Evolutionary conservation across 1,139 yeast genomes (phyloP).

Genomic region (Saccharomycopsis hybrid): DNA sequence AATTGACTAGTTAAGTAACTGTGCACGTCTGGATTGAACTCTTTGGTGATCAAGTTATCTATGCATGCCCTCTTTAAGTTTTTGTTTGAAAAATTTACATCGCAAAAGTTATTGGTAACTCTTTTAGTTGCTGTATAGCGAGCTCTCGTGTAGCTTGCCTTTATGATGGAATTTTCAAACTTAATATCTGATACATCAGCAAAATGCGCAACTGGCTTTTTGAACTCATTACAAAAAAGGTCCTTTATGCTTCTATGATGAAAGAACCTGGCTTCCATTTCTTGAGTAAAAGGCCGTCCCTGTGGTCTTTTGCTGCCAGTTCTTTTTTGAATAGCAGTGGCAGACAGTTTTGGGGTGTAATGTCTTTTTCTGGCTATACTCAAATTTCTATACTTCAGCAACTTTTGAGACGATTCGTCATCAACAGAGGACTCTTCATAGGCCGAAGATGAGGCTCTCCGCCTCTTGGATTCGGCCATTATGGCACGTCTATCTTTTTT

Average conservation of each 20-base stretch:
- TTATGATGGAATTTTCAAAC: neutral
- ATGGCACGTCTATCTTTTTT: no score
- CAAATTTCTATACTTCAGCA: neutral
- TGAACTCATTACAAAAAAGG: constrained; percentile 22
- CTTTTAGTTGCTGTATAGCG: no score
- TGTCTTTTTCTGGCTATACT: constrained; percentile 27
- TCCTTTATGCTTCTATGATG: constrained; percentile 25
- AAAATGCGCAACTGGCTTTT: neutral
- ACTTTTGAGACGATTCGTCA: no score
- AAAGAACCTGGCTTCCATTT: constrained; percentile 30
- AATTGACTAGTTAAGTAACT: constrained; percentile 26
- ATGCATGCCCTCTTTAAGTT: neutral
- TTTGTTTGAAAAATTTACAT: neutral
- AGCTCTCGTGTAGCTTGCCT: neutral
- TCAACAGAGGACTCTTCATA: no score
- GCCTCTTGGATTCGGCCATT: no score
- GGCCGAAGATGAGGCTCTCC: no score
- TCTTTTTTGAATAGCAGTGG: constrained; percentile 21
- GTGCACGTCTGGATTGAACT: constrained; percentile 19
- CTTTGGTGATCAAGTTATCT: neutral
- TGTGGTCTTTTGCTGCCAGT: constrained; percentile 26
- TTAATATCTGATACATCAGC: neutral
- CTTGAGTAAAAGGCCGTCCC: constrained; percentile 36
- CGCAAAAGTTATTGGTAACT: neutral
- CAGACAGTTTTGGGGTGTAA: constrained; percentile 22